Conservation (phyloP, 768 basidiomycete genomes). For the Tubosaeta sp. region DNA sequence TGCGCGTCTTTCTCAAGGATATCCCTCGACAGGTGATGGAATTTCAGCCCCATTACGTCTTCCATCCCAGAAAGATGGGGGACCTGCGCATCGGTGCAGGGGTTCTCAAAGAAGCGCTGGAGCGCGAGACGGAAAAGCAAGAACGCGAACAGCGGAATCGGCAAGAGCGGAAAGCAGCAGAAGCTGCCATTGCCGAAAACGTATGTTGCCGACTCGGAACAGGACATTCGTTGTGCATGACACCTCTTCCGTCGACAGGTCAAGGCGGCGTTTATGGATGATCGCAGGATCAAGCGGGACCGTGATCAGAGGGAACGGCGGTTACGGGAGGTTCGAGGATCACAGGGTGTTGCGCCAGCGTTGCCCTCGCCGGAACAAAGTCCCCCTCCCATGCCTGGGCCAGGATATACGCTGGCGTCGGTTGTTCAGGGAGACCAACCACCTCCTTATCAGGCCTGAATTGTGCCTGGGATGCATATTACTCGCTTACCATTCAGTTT, state of each 20-base stretch:
- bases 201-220: constrained; percentile 29
- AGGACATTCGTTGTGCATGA: no score
- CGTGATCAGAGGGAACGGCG: constrained; percentile 59
- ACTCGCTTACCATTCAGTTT: background rate
- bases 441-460: constrained; percentile 18
- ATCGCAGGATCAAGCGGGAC: constrained; percentile 55
- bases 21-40: constrained; percentile 46
- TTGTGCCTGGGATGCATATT: background rate
- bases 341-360: background rate
- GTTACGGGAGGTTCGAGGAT: constrained; percentile 31
- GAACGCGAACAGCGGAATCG: constrained; percentile 45
- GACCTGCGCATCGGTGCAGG: constrained; percentile 61
- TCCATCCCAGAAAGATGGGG: constrained; percentile 45
- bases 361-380: constrained; percentile 1
- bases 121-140: constrained; percentile 45
- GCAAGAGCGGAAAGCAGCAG: constrained; percentile 57
- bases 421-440: constrained; percentile 13
- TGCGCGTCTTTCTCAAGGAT: background rate
- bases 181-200: constrained; percentile 50
- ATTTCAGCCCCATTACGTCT: constrained; percentile 73
- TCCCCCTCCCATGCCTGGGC: constrained; percentile 21
- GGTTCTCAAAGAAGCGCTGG: constrained; percentile 61
- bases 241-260: constrained; percentile 40
- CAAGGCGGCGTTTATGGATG: constrained; percentile 76
- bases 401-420: constrained; percentile 15